Conservation (phyloP, 2,329 filamentous ascomycete genomes). For the Sclerotinia trifoliorum region DNA sequence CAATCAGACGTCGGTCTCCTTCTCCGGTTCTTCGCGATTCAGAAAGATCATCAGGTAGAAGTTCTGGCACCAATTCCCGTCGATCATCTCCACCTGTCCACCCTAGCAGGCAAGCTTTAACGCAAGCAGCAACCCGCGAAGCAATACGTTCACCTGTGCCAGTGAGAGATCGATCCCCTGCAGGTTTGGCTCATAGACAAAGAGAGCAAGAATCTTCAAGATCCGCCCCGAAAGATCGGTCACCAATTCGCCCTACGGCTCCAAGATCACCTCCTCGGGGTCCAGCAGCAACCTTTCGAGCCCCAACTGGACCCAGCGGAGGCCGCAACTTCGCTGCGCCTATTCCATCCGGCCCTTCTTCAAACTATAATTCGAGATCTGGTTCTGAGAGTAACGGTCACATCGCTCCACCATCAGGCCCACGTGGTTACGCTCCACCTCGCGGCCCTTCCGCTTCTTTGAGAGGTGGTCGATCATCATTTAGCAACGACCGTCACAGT, state of each 20-base stretch:
- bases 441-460: conserved; percentile 33
- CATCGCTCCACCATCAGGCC: conserved; percentile 38
- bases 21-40: conserved; percentile 50
- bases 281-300: conserved; percentile 37
- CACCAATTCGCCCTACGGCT: conserved; percentile 33
- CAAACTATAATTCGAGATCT: conserved; percentile 27
- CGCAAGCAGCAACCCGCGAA: conserved; percentile 40
- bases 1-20: conserved; percentile 44
- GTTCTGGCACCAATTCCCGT: conserved; percentile 58
- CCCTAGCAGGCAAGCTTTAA: conserved; percentile 50
- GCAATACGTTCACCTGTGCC: conserved; percentile 35
- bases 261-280: conserved; percentile 40
- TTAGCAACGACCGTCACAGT: conserved; percentile 33
- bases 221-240: conserved; percentile 38
- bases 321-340: conserved; percentile 37
- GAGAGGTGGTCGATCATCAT: conserved; percentile 38
- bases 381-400: conserved; percentile 28
- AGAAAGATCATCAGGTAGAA: conserved; percentile 51
- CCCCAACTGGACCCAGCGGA: conserved; percentile 39
- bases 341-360: conserved; percentile 22
- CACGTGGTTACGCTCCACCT: conserved; percentile 37
- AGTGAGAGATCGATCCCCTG: conserved; percentile 34
- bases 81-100: conserved; percentile 60
- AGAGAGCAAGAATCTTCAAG: conserved; percentile 35
- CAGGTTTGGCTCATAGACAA: conserved; percentile 34